Percentiles rank a stretch among this genome's conserved stretches.
Evolutionary conservation across 163 green algal genomes (phyloP).

Genomic region (Prototheca cutis): DNA sequence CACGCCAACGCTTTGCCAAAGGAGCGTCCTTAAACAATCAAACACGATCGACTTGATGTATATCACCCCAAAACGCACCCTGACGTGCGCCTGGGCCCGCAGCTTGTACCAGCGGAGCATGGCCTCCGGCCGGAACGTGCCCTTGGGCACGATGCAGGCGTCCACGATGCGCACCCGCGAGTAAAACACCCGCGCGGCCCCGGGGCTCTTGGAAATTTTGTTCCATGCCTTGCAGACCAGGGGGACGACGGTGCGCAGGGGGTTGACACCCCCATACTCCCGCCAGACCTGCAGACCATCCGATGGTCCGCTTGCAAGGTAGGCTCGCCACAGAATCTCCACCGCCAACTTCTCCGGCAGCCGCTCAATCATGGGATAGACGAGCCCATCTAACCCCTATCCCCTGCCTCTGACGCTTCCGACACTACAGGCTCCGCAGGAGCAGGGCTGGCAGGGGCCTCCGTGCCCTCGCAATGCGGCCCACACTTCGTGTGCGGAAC

Average conservation of each 20-base stretch:
- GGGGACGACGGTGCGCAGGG: background rate
- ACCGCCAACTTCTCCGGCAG: constrained; percentile 1
- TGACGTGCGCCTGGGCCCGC: background rate
- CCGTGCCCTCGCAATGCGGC: no score
- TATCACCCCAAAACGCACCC: no score
- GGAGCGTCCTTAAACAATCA: no score
- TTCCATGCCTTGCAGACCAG: constrained; percentile 7
- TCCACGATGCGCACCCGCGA: constrained; percentile 1
- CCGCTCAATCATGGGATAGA: constrained; percentile 1
- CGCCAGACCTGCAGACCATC: background rate
- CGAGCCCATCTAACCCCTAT: no score
- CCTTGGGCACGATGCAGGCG: background rate
- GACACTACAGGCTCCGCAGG: no score
- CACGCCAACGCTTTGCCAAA: no score
- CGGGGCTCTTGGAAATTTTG: background rate
- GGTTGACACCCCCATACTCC: constrained; percentile 1
- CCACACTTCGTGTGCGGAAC: no score
- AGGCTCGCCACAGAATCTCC: background rate
- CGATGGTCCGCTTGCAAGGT: background rate
- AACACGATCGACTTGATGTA: no score
- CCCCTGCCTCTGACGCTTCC: no score
- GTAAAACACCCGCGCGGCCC: constrained; percentile 1
- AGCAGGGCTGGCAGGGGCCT: no score
- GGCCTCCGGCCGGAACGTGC: background rate
- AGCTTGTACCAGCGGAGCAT: background rate